A percentile compares a stretch with the other conserved stretches of the same genome.
Evolutionary conservation across 2,329 filamentous ascomycete genomes (phyloP).

Genomic region (Fusarium buxicola): DNA sequence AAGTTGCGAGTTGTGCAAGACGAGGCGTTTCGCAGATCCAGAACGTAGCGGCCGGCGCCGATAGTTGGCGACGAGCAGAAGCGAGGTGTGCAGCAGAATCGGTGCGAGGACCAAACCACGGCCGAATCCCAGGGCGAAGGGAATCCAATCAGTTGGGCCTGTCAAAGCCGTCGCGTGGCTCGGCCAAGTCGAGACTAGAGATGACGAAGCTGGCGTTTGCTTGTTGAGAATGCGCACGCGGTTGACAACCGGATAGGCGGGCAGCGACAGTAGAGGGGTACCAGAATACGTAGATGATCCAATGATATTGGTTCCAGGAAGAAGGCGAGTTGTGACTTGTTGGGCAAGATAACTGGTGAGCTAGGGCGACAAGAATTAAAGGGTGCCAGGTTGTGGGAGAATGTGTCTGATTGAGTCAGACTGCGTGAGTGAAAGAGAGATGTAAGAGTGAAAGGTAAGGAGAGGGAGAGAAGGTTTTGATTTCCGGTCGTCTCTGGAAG

Average conservation of each 20-base stretch:
- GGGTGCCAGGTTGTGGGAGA: background rate
- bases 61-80: slow-evolving; percentile 29
- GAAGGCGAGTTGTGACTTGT: slow-evolving; percentile 9
- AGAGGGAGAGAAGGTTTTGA: slow-evolving; percentile 38
- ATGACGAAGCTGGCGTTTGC: slow-evolving; percentile 20
- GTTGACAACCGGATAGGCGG: slow-evolving; percentile 21
- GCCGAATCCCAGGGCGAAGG: slow-evolving; percentile 15
- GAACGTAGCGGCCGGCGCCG: slow-evolving; percentile 30
- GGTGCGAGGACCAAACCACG: slow-evolving; percentile 29
- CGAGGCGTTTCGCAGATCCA: slow-evolving; percentile 33
- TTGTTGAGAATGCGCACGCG: slow-evolving; percentile 12
- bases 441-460: slow-evolving; percentile 27
- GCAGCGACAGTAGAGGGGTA: slow-evolving; percentile 30
- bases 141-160: background rate
- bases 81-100: slow-evolving; percentile 34
- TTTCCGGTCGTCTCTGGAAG: slow-evolving; percentile 33
- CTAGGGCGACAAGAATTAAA: background rate
- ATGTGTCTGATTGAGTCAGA: slow-evolving; percentile 1
- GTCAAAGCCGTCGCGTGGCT: background rate
- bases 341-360: background rate
- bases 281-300: slow-evolving; percentile 20
- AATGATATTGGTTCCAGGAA: slow-evolving; percentile 15
- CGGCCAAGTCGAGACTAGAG: slow-evolving; percentile 8
- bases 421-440: slow-evolving; percentile 17
- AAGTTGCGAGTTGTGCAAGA: slow-evolving; percentile 20